Conservation (phyloP, 2,329 filamentous ascomycete genomes). For the Aspergillus hiratsukae region DNA sequence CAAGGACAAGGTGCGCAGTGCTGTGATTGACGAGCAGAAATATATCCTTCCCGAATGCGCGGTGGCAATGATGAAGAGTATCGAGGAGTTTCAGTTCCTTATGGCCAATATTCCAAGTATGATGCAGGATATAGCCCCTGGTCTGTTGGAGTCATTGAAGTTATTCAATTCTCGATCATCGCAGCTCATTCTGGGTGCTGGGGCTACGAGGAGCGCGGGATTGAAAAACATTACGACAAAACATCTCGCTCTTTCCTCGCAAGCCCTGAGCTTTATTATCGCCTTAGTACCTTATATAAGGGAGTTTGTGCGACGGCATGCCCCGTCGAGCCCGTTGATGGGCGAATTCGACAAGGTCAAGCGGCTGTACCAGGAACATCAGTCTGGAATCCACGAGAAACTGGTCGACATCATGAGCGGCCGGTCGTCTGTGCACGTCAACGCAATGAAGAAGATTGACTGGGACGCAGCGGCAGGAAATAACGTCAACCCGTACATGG, state of each 20-base stretch:
- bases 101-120: conserved; percentile 83
- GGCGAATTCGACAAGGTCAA: conserved; percentile 86
- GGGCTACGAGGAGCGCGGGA: conserved; percentile 81
- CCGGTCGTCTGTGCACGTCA: conserved; percentile 68
- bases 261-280: conserved; percentile 82
- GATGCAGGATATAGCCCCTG: conserved; percentile 73
- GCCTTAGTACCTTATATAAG: conserved; percentile 83
- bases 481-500: conserved; percentile 69
- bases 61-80: conserved; percentile 71
- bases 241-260: conserved; percentile 85
- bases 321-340: conserved; percentile 55
- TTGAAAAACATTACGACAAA: conserved; percentile 96
- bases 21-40: conserved; percentile 75
- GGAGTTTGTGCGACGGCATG: conserved; percentile 81
- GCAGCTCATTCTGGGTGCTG: conserved; percentile 93
- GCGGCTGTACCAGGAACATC: conserved; percentile 80
- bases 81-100: conserved; percentile 78
- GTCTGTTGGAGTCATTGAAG: conserved; percentile 79
- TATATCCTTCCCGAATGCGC: conserved; percentile 85
- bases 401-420: conserved; percentile 87
- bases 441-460: conserved; percentile 67
- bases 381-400: conserved; percentile 86
- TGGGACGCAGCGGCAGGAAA: conserved; percentile 59
- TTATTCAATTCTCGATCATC: conserved; percentile 94
- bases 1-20: conserved; percentile 65